These are phyloP conservation scores for Singerocomus inundabilis DNA, from an alignment of 1,284 basidiomycete species.

Conservation along the genomic window DNA sequence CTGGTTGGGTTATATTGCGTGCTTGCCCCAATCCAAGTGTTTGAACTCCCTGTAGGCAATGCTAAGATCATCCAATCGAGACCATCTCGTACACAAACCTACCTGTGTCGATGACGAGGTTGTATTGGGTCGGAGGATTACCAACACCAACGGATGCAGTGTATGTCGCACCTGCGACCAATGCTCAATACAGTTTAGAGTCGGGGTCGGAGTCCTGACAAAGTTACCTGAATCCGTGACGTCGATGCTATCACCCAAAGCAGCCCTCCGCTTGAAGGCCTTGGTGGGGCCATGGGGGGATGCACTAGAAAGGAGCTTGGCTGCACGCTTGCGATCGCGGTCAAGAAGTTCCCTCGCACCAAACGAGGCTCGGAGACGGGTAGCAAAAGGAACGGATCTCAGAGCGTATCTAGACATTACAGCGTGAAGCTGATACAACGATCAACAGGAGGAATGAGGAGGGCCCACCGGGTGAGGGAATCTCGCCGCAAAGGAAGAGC, in stretches of 20 bases:
- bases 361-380: constrained; percentile 35
- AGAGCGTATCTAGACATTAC: constrained; percentile 32
- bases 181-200: constrained; percentile 12
- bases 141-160: constrained; percentile 47
- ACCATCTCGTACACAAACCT: constrained; percentile 9
- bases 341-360: constrained; percentile 48
- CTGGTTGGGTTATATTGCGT: constrained; percentile 38
- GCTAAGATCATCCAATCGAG: constrained; percentile 4
- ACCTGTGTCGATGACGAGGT: constrained; percentile 58
- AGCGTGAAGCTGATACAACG: background rate
- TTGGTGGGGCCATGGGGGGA: constrained; percentile 49
- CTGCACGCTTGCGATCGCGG: constrained; percentile 52
- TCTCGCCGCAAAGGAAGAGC: background rate
- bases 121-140: constrained; percentile 41
- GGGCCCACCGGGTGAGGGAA: background rate
- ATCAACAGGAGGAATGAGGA: background rate
- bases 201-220: background rate
- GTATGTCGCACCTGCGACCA: constrained; percentile 43
- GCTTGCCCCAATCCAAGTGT: constrained; percentile 54
- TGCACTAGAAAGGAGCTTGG: constrained; percentile 49
- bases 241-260: constrained; percentile 39
- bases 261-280: constrained; percentile 2
- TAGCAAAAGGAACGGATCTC: constrained; percentile 43
- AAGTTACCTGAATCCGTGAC: constrained; percentile 52
- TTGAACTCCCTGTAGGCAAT: constrained; percentile 32